Base-by-base conservation (phyloP, 495 filamentous ascomycete genomes). In the Aspergillus indologenus region DNA sequence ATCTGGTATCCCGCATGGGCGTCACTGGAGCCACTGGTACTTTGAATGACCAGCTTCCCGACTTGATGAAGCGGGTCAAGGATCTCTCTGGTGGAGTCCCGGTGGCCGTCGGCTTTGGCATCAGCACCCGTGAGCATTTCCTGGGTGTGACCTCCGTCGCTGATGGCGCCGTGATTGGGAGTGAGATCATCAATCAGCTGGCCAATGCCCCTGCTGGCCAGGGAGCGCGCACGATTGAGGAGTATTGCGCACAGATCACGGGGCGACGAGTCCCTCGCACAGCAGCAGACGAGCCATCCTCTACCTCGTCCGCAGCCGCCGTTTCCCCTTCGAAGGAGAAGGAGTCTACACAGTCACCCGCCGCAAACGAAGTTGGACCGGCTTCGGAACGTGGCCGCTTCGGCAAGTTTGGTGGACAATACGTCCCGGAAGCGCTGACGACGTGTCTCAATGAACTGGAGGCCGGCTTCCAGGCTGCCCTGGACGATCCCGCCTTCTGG, bases 371-470 rank as follows among this genome's bases (percentile, higher is more conserved):
- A 19, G 4, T 4, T 29, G 1, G 14, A 0, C 15, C 15, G 31
- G 22, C 48, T n/a, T n/a, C 48, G n/a, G n/a, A 29, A 9, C 23
- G 23, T n/a, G 48, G 48, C 1, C 87, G 93, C 15, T 99, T 99
- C 66, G 94, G 94, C 57, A 90, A 96, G 71, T 99, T 96, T 62
- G 94, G 94, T 64, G 94, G 94, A n/a, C 94, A 98, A 71, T 99
- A 98, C 66, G 93, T 99, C 0, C 95, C 94, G 1, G 94, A 99
- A 74, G 92, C 92, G 7, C 82, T 99, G 26, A 98, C 98, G 92
- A 92, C 96, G 74, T 98, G 94, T 68, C 78, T 99, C 61, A 84
- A 86, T 0, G 86, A 99, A 75, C 84, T 99, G 15, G 92, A 98
- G 71, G 78, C 80, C 11, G 94, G 93, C n/a, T 99, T 99, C 78